Conservation (phyloP, 2,329 filamentous ascomycete species). For the Onygenales sp. region DNA sequence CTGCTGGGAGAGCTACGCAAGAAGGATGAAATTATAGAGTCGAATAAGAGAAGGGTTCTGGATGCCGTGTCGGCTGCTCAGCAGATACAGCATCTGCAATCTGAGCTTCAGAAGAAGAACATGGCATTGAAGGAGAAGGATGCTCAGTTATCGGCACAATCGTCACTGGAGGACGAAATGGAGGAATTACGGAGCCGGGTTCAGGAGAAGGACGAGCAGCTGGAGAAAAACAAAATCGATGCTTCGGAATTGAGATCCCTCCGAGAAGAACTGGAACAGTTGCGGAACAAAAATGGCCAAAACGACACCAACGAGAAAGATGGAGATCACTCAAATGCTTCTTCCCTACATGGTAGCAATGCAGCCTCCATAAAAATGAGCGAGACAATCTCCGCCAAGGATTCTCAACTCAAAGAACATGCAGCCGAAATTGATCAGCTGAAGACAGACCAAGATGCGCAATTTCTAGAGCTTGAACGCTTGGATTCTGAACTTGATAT, state of each 20-base stretch:
- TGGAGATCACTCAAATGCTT: not conserved
- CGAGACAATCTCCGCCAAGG: slow-evolving; percentile 23
- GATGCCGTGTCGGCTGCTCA: slow-evolving; percentile 28
- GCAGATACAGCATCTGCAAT: slow-evolving; percentile 29
- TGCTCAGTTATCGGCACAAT: not conserved
- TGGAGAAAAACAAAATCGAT: slow-evolving; percentile 10
- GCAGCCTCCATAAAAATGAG: not conserved
- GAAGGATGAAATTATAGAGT: slow-evolving; percentile 26
- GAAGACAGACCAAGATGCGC: slow-evolving; percentile 25
- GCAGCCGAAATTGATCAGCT: slow-evolving; percentile 28
- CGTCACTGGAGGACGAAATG: slow-evolving; percentile 5
- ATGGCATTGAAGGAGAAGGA: slow-evolving; percentile 20
- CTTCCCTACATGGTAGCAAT: not conserved
- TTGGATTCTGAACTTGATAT: slow-evolving; percentile 25
- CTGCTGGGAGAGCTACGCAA: slow-evolving; percentile 23
- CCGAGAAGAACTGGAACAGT: slow-evolving; percentile 10
- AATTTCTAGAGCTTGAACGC: slow-evolving; percentile 25
- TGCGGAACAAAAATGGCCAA: slow-evolving; percentile 1
- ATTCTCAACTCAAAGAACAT: slow-evolving; percentile 26
- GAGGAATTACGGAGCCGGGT: slow-evolving; percentile 5
- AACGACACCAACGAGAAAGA: not conserved
- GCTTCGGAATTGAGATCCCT: slow-evolving; percentile 13
- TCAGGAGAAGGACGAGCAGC: slow-evolving; percentile 4
- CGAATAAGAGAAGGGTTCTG: slow-evolving; percentile 21
- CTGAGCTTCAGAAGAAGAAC: slow-evolving; percentile 26